Percentiles rank a stretch among this genome's conserved stretches.
Conservation (phyloP, 1,284 basidiomycete species). For the Austropuccinia psidii region DNA sequence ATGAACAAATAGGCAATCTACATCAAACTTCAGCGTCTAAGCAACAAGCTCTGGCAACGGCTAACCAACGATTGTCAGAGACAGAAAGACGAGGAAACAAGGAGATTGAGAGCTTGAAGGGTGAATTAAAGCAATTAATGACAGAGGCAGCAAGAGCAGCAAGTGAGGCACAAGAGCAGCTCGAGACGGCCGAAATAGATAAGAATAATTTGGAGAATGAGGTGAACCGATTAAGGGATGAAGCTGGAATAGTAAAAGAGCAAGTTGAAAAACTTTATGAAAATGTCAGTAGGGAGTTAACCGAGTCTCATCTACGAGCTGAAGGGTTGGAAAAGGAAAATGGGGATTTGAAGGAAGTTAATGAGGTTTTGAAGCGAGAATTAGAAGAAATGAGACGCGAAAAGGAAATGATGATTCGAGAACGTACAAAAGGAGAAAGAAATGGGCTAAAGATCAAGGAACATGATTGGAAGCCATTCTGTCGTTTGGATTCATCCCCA, state of each 20-base stretch:
- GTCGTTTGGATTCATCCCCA: background rate
- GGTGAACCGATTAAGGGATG: background rate
- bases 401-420: background rate
- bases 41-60: slow-evolving; percentile 26
- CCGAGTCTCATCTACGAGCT: background rate
- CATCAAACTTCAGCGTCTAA: slow-evolving; percentile 19
- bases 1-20: slow-evolving; percentile 31
- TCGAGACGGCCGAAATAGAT: background rate
- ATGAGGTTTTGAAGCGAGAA: slow-evolving; percentile 3
- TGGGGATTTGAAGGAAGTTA: background rate
- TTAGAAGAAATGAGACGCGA: background rate
- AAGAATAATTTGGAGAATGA: background rate
- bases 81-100: slow-evolving; percentile 15
- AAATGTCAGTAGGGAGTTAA: background rate
- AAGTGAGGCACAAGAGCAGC: background rate
- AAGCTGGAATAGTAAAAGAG: slow-evolving; percentile 3
- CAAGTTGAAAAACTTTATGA: slow-evolving; percentile 1
- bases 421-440: background rate
- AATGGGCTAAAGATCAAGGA: background rate
- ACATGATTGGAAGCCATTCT: background rate
- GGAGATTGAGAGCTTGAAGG: slow-evolving; percentile 2
- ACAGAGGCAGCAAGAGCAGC: background rate
- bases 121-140: background rate
- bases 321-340: background rate
- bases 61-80: slow-evolving; percentile 22